Conservation (phyloP, 352 stramenopile species). For the Globisporangium uncinulatum region DNA sequence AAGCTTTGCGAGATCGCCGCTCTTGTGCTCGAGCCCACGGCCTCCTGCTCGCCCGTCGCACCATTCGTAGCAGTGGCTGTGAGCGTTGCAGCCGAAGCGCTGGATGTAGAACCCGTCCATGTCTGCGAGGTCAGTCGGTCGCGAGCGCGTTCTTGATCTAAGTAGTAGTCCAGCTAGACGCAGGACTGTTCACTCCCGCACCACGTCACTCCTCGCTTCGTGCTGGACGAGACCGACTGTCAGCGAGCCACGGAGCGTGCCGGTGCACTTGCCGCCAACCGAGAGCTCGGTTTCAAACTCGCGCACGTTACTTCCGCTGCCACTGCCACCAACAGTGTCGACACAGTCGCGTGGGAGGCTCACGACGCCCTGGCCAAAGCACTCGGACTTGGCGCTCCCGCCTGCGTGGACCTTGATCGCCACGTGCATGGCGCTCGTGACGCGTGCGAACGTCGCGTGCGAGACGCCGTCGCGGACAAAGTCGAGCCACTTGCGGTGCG, state of each 20-base stretch:
- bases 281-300: conserved; percentile 51
- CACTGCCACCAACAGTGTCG: conserved; percentile 19
- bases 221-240: conserved; percentile 26
- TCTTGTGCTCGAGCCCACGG: conserved; percentile 9
- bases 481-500: conserved; percentile 38
- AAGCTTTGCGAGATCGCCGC: conserved; percentile 1
- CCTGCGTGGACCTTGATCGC: conserved; percentile 60
- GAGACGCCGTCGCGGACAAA: conserved; percentile 44
- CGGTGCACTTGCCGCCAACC: conserved; percentile 45
- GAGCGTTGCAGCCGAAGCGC: conserved; percentile 18
- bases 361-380: conserved; percentile 64
- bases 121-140: conserved; percentile 12
- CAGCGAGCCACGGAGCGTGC: conserved; percentile 49
- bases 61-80: conserved; percentile 12
- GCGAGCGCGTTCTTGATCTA: conserved; percentile 2
- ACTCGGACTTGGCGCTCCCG: conserved; percentile 26
- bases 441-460: conserved; percentile 54
- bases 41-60: background rate
- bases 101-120: conserved; percentile 6
- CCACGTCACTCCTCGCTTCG: background rate
- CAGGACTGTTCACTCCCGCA: conserved; percentile 5
- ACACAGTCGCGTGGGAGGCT: conserved; percentile 35
- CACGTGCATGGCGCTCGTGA: conserved; percentile 54
- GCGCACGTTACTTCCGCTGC: conserved; percentile 1
- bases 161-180: conserved; percentile 4